A percentile compares a stretch with the other conserved stretches of the same genome.
These are phyloP conservation scores for Nicotiana knightiana DNA, from an alignment of 257 asterid species.

Conservation along the genomic window DNA sequence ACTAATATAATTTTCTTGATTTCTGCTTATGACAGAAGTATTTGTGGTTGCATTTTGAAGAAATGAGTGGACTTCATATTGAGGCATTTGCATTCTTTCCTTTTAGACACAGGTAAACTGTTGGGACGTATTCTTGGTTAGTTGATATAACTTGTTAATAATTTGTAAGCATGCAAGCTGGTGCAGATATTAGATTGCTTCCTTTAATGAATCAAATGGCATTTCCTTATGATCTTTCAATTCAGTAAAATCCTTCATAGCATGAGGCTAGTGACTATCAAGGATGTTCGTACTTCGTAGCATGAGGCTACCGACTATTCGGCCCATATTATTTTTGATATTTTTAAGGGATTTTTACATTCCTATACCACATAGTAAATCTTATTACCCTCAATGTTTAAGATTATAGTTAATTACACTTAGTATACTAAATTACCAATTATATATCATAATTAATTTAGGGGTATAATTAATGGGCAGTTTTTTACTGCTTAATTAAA, in stretches of 20 bases:
- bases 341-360: too few relatives aligned
- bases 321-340: too few relatives aligned
- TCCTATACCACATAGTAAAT: too few relatives aligned
- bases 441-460: too few relatives aligned
- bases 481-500: too few relatives aligned
- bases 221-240: not conserved
- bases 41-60: not conserved
- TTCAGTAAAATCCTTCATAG: not conserved
- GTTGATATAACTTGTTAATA: not conserved
- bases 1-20: not conserved
- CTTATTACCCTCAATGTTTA: too few relatives aligned
- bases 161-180: not conserved
- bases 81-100: not conserved
- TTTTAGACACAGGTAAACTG: not conserved
- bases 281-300: not conserved
- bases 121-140: not conserved
- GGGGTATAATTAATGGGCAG: too few relatives aligned
- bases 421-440: too few relatives aligned
- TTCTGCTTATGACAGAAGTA: not conserved
- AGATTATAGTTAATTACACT: too few relatives aligned
- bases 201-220: not conserved
- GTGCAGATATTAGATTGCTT: not conserved
- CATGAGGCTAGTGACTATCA: too few relatives aligned
- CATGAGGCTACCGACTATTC: too few relatives aligned
- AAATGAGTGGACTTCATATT: not conserved